A percentile compares a stretch with the other conserved stretches of the same genome.
phyloP scores from a whole-genome alignment of 306 rosid species.

The Sindora glabra region DNA sequence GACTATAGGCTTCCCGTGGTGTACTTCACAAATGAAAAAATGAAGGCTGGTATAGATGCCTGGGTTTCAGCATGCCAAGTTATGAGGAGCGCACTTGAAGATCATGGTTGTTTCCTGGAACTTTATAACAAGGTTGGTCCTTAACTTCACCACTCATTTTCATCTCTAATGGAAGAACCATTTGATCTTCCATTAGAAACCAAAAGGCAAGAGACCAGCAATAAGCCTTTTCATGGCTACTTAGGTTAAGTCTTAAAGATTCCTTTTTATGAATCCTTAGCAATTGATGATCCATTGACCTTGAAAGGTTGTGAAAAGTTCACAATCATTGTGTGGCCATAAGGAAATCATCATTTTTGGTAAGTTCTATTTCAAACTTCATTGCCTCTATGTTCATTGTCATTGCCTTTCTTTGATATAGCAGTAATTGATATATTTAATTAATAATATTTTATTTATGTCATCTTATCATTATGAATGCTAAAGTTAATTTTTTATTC shows the following conservation, averaged over 20 bases:
- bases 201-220: conserved; percentile 11
- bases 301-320: background rate
- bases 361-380: background rate
- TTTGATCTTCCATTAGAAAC: conserved; percentile 14
- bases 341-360: conserved; percentile 19
- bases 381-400: background rate
- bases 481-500: too few species aligned
- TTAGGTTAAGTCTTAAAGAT: background rate
- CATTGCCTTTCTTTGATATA: too few species aligned
- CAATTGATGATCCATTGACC: conserved; percentile 1
- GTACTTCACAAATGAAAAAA: background rate
- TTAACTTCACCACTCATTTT: background rate
- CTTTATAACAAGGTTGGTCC: background rate
- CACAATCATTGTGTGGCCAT: conserved; percentile 17
- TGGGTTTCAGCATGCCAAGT: background rate
- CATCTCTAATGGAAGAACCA: conserved; percentile 4
- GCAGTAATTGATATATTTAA: too few species aligned
- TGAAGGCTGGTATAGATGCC: conserved; percentile 5
- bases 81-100: conserved; percentile 13
- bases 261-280: conserved; percentile 16
- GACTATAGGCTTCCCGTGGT: background rate
- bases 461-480: too few species aligned
- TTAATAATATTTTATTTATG: too few species aligned
- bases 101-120: conserved; percentile 18
- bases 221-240: conserved; percentile 10